These are phyloP conservation scores for Mycena alexandri DNA, from an alignment of 768 basidiomycete genomes.

Conservation along the genomic window DNA sequence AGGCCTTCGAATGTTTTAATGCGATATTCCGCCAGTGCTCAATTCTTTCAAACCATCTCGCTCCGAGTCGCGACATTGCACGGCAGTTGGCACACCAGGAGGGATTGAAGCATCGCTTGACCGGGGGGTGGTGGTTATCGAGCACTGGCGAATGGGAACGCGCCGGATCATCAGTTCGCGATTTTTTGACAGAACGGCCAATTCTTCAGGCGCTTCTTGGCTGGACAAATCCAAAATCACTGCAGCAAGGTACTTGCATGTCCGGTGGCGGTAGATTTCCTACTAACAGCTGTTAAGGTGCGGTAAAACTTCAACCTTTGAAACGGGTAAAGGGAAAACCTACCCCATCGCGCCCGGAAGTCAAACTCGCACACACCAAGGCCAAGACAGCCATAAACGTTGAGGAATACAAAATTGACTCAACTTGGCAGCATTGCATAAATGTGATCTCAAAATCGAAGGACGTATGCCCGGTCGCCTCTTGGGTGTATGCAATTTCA, in stretches of 20 bases:
- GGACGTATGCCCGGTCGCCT: neutral
- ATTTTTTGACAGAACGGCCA: neutral
- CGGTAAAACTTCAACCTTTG: neutral
- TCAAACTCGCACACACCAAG: neutral
- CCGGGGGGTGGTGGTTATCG: neutral
- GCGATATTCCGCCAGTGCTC: neutral
- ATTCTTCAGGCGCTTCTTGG: conserved; percentile 17
- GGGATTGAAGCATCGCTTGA: neutral
- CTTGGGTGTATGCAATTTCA: too few relatives aligned
- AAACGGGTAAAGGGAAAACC: neutral
- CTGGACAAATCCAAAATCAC: neutral
- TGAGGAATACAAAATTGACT: neutral
- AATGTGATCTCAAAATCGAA: conserved; percentile 2
- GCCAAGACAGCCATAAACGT: neutral
- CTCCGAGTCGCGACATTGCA: neutral
- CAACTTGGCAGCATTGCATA: neutral
- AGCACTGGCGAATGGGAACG: neutral
- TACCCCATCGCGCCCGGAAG: neutral
- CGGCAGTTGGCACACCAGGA: conserved; percentile 4
- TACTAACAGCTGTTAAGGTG: neutral
- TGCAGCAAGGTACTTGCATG: neutral
- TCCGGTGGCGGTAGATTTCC: neutral
- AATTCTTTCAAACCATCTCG: neutral
- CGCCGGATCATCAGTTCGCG: neutral
- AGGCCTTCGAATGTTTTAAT: neutral